phyloP scores from a whole-genome alignment of 495 filamentous ascomycete species.

The Hypomontagnella submonticulosa region DNA sequence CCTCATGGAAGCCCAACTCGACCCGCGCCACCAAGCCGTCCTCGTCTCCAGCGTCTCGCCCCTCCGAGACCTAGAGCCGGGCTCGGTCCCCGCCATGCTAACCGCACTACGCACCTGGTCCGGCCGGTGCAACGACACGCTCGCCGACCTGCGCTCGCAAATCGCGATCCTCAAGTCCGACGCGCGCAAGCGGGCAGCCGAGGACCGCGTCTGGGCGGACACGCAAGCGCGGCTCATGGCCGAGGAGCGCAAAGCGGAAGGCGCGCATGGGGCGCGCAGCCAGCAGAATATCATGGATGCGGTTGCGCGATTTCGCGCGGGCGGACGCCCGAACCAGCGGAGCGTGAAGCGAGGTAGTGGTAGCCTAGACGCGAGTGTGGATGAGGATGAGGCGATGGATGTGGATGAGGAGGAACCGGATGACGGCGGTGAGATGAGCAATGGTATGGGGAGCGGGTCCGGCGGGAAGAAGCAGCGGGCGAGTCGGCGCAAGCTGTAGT shows the following conservation, averaged over 20 bases:
- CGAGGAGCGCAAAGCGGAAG: conserved; percentile 52
- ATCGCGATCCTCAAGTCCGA: conserved; percentile 66
- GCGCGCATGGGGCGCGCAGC: conserved; percentile 51
- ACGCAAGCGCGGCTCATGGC: conserved; percentile 59
- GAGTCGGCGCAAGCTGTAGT: conserved; percentile 52
- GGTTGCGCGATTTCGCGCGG: conserved; percentile 35
- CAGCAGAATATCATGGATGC: conserved; percentile 39
- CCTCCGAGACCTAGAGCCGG: conserved; percentile 83
- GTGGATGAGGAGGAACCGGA: conserved; percentile 61
- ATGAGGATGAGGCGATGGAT: conserved; percentile 68
- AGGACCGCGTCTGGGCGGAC: conserved; percentile 59
- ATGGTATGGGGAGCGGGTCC: conserved; percentile 6
- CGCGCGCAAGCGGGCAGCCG: conserved; percentile 65
- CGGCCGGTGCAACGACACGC: conserved; percentile 75
- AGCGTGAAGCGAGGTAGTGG: conserved; percentile 56
- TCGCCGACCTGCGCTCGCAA: conserved; percentile 78
- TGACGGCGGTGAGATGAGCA: conserved; percentile 31
- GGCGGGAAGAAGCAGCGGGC: conserved; percentile 51
- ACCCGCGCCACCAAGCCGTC: conserved; percentile 75
- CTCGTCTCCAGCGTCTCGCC: conserved; percentile 82
- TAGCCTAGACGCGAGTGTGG: conserved; percentile 60
- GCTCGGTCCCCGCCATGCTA: conserved; percentile 73
- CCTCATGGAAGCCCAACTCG: conserved; percentile 82
- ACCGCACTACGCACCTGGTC: conserved; percentile 77
- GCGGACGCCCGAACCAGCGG: conserved; percentile 13